These are phyloP conservation scores for Boletus sp. DNA, from an alignment of 768 basidiomycete genomes.

Conservation along the genomic window DNA sequence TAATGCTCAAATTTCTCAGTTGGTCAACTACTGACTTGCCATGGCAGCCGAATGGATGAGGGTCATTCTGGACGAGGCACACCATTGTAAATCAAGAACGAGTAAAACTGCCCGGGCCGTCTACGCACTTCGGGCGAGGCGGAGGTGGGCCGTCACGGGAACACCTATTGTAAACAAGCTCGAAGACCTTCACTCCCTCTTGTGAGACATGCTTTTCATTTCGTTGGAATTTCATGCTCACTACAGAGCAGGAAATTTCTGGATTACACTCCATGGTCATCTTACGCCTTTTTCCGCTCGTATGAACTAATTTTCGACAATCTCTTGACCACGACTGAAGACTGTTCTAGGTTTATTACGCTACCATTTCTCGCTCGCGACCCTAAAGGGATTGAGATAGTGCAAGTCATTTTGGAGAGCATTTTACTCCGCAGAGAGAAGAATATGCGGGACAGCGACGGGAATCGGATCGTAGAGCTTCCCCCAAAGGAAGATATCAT, in stretches of 20 bases:
- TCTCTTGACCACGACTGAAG: not conserved
- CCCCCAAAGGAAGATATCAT: slow-evolving; percentile 78
- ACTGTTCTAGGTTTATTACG: slow-evolving; percentile 68
- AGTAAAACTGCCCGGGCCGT: slow-evolving; percentile 88
- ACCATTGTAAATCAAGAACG: slow-evolving; percentile 86
- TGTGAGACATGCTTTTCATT: slow-evolving; percentile 45
- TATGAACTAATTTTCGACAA: slow-evolving; percentile 33
- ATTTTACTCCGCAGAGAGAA: slow-evolving; percentile 89
- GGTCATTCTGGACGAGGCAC: slow-evolving; percentile 89
- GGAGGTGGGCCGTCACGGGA: slow-evolving; percentile 91
- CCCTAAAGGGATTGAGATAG: slow-evolving; percentile 89
- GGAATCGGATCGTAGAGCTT: slow-evolving; percentile 83
- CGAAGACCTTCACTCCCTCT: slow-evolving; percentile 85
- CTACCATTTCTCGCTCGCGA: slow-evolving; percentile 89
- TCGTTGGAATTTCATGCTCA: slow-evolving; percentile 39
- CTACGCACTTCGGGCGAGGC: slow-evolving; percentile 73
- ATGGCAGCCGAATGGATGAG: slow-evolving; percentile 72
- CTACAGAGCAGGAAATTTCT: slow-evolving; percentile 62
- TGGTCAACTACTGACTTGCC: slow-evolving; percentile 5
- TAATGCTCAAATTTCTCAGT: slow-evolving; percentile 30
- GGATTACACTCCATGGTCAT: slow-evolving; percentile 76
- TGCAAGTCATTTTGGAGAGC: slow-evolving; percentile 90
- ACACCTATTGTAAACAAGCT: slow-evolving; percentile 95
- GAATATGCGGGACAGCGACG: slow-evolving; percentile 83
- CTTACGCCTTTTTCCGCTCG: slow-evolving; percentile 87